Evolutionary conservation across 2,329 filamentous ascomycete species (phyloP), one percentile per base, ranked within the genome.

Genomic region (Hortaea werneckii): DNA sequence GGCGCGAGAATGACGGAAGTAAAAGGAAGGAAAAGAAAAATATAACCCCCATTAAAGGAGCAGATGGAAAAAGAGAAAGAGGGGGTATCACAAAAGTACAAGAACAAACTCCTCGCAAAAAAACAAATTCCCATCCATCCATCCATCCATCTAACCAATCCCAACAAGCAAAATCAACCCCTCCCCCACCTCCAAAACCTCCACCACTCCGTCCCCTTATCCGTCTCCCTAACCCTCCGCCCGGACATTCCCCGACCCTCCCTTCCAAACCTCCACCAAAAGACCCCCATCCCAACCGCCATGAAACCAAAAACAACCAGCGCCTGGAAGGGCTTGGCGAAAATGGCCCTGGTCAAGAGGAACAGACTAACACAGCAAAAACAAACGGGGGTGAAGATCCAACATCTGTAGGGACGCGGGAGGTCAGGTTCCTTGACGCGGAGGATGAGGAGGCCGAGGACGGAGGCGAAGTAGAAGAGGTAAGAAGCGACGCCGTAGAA

Each of bases 281-380:
- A 98, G 28, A 96, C 79, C 0, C 88, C 85, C 34, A 96, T 72
- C 1, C 92, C 92, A 0, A 80, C 82, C 4, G 83, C 72, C 49
- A 95, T 85, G 58, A 96, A 98, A 0, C 72, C 82, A 5, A 95
- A 72, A 6, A 98, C 92, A 20, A 90, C 79, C 26, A 95, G 63
- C 0, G 90, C 95, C 73, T 98, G 89, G 43, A 94, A 58, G 4
- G 92, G 92, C 67, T 95, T 83, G 10, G 88, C 85, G 61, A 98
- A 92, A 10, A 96, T 81, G 3, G 89, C 88, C 42, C 92, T 76
- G 60, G 82, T 89, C 37, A 98, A 77, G 53, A 98, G 67, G 62
- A 98, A 98, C 53, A 98, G 66, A 63, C 87, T 94, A 35, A 98
- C 92, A 61, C 92, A 98, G 75, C 92, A 98, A 65, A 98, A 98